Conservation (phyloP, 306 rosid species). For the Lathyrus tuberosus region DNA sequence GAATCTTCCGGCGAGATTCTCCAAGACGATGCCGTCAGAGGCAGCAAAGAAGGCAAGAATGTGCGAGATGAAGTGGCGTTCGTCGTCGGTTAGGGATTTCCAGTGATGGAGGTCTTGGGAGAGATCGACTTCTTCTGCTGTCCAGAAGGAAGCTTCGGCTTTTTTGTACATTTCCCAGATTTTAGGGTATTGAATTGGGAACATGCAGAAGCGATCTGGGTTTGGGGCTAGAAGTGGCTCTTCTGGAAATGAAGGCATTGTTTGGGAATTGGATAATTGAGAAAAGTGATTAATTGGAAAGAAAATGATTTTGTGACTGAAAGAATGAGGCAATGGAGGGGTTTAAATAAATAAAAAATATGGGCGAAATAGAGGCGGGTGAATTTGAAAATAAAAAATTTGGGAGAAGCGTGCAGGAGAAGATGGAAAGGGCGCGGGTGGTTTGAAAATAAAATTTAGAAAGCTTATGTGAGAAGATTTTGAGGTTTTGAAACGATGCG, state of each 20-base stretch:
- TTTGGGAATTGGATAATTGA: not conserved
- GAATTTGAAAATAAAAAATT: not conserved
- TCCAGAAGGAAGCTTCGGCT: conserved; percentile 5
- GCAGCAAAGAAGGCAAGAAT: not conserved
- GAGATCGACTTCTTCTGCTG: not conserved
- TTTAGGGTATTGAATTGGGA: conserved; percentile 14
- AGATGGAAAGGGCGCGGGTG: not conserved
- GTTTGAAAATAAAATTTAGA: not conserved
- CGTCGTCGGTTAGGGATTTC: not conserved
- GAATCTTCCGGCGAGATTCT: conserved; percentile 11
- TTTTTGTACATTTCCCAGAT: conserved; percentile 17
- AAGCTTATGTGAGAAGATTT: not conserved
- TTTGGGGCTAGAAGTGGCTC: not conserved
- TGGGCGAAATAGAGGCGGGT: not conserved
- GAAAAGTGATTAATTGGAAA: not conserved
- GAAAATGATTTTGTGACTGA: not conserved
- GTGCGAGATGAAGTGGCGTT: not conserved
- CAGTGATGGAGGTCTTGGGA: not conserved
- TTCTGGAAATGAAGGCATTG: not conserved
- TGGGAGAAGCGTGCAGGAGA: not conserved
- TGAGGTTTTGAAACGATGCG: not conserved
- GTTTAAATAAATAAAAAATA: not conserved
- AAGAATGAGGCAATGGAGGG: not conserved
- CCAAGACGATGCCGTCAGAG: not conserved
- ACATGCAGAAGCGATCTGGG: not conserved